phyloP scores from a whole-genome alignment of 1,284 basidiomycete species.

The Tylopilus sp. region DNA sequence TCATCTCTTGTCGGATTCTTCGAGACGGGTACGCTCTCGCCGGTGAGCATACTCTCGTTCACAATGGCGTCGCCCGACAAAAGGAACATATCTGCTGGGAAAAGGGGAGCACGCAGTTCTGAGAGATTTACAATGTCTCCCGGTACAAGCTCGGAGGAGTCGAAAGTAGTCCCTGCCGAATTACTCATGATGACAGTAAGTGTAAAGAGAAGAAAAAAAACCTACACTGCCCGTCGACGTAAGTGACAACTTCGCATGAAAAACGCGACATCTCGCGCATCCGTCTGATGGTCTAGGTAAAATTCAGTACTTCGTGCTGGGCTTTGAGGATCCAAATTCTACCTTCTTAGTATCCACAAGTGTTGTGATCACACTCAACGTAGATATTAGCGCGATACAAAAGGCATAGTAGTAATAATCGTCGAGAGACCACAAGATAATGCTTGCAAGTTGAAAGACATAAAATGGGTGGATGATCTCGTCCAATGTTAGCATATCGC shows the following conservation, averaged over 20 bases:
- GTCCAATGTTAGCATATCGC: conserved; percentile 14
- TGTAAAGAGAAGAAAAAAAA: conserved; percentile 8
- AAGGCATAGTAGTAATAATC: conserved; percentile 98
- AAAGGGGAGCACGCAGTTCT: conserved; percentile 65
- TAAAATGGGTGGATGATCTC: conserved; percentile 89
- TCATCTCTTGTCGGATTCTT: conserved; percentile 78
- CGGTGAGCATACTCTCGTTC: conserved; percentile 98
- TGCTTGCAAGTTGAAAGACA: conserved; percentile 97
- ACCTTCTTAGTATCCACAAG: conserved; percentile 92
- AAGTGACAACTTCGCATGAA: conserved; percentile 74
- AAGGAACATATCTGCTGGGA: conserved; percentile 92
- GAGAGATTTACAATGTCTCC: conserved; percentile 93
- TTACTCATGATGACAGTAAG: conserved; percentile 1
- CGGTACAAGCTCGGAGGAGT: conserved; percentile 84
- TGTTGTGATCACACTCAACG: conserved; percentile 83
- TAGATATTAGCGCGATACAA: conserved; percentile 92
- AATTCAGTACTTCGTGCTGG: conserved; percentile 10
- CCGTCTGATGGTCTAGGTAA: conserved; percentile 74
- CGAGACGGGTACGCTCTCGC: conserved; percentile 92
- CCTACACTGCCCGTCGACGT: conserved; percentile 74
- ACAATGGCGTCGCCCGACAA: conserved; percentile 96
- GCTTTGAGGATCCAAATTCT: conserved; percentile 10
- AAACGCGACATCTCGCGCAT: conserved; percentile 98
- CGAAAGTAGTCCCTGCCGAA: conserved; percentile 60
- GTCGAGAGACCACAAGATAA: conserved; percentile 92